Conservation (phyloP, 2,329 filamentous ascomycete species). For the Trichoderma gracile region DNA sequence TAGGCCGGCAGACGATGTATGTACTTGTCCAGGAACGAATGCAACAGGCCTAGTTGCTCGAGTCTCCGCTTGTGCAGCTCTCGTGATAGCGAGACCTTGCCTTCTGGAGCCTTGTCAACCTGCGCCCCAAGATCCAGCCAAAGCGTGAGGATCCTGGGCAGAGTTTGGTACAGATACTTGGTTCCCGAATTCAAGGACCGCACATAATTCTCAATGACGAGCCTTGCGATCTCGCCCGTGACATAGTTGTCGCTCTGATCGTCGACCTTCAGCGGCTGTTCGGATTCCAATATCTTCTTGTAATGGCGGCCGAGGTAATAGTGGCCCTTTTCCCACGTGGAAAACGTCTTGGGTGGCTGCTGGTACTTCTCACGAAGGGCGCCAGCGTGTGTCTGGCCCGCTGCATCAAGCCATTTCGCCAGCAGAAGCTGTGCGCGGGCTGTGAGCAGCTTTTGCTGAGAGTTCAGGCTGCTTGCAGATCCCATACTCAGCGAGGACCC, state of each 20-base stretch:
- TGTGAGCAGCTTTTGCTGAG: slow-evolving; percentile 62
- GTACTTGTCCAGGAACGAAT: slow-evolving; percentile 78
- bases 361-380: slow-evolving; percentile 81
- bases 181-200: slow-evolving; percentile 84
- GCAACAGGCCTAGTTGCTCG: slow-evolving; percentile 67
- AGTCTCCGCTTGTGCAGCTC: slow-evolving; percentile 59
- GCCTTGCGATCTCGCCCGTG: slow-evolving; percentile 79
- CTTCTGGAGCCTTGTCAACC: slow-evolving; percentile 62
- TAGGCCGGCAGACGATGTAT: slow-evolving; percentile 70
- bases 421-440: slow-evolving; percentile 82
- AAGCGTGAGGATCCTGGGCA: slow-evolving; percentile 86
- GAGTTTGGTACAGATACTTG: slow-evolving; percentile 93
- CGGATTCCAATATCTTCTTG: slow-evolving; percentile 90
- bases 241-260: slow-evolving; percentile 77
- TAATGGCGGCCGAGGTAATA: slow-evolving; percentile 97
- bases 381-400: slow-evolving; percentile 87
- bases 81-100: slow-evolving; percentile 53
- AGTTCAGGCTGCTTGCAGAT: slow-evolving; percentile 43
- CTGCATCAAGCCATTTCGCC: slow-evolving; percentile 93
- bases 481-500: slow-evolving; percentile 39
- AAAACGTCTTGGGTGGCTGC: slow-evolving; percentile 68
- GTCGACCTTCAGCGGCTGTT: slow-evolving; percentile 72
- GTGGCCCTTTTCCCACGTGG: slow-evolving; percentile 91
- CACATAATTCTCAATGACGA: slow-evolving; percentile 92
- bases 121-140: slow-evolving; percentile 91